These are phyloP conservation scores for Mucor sp. DNA, from an alignment of 371 early-diverging fungal genomes.

Conservation along the genomic window DNA sequence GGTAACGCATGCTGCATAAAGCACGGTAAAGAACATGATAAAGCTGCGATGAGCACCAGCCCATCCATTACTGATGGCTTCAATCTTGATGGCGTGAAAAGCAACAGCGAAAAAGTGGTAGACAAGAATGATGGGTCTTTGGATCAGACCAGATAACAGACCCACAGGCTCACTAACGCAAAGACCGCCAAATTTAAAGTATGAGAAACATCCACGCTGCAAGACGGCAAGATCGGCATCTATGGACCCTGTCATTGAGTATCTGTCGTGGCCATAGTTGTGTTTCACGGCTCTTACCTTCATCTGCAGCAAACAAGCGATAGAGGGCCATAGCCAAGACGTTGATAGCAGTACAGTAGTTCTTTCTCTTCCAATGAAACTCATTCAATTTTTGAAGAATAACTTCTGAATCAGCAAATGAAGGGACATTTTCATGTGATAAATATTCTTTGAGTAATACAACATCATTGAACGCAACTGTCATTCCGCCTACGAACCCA, in stretches of 20 bases:
- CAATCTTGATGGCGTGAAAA: constrained; percentile 60
- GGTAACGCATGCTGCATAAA: constrained; percentile 37
- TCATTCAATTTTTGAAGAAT: constrained; percentile 60
- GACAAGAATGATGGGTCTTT: constrained; percentile 68
- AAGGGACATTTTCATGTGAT: constrained; percentile 50
- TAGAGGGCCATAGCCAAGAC: constrained; percentile 91
- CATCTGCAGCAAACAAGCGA: constrained; percentile 71
- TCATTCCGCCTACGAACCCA: constrained; percentile 74
- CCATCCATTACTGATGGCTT: neutral
- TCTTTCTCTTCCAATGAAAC: constrained; percentile 83
- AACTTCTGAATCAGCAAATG: constrained; percentile 51
- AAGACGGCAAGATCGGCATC: constrained; percentile 58
- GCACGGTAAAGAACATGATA: neutral
- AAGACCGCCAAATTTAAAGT: constrained; percentile 82
- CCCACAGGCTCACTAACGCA: constrained; percentile 85
- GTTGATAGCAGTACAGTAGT: constrained; percentile 78
- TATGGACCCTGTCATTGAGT: neutral
- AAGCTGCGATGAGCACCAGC: neutral
- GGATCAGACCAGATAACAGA: constrained; percentile 74
- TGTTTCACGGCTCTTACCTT: neutral
- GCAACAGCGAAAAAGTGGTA: constrained; percentile 89
- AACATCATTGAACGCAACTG: constrained; percentile 91
- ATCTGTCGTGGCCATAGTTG: neutral
- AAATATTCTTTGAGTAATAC: constrained; percentile 66
- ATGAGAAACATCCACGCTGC: constrained; percentile 87